Evolutionary conservation across 2,329 filamentous ascomycete species (phyloP).

Genomic region (Aspergillus tanneri): DNA sequence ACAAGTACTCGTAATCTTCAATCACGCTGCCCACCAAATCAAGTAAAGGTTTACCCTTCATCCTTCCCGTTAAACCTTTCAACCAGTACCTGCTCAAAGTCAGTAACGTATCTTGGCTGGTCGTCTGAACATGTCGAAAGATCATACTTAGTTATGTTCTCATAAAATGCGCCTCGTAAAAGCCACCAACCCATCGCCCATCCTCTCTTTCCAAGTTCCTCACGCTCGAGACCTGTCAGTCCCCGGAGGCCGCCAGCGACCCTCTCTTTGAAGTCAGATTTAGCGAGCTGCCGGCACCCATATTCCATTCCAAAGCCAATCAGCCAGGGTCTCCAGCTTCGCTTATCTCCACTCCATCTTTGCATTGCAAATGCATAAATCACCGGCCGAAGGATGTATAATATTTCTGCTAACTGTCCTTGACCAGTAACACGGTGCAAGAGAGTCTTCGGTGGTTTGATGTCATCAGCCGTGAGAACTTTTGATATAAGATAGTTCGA

Average conservation of each 20-base stretch:
- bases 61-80: constrained; percentile 68
- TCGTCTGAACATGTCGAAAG: background rate
- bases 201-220: constrained; percentile 82
- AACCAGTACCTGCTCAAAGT: constrained; percentile 53
- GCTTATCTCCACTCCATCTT: constrained; percentile 67
- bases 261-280: constrained; percentile 62
- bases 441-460: constrained; percentile 84
- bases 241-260: constrained; percentile 71
- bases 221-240: constrained; percentile 79
- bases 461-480: constrained; percentile 91
- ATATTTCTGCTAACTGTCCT: constrained; percentile 80
- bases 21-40: constrained; percentile 80
- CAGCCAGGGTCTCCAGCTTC: constrained; percentile 89
- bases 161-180: constrained; percentile 96
- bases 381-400: constrained; percentile 87
- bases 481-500: constrained; percentile 83
- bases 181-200: constrained; percentile 94
- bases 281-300: constrained; percentile 79
- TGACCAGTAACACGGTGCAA: constrained; percentile 71
- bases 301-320: constrained; percentile 83
- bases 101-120: constrained; percentile 19
- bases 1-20: constrained; percentile 95
- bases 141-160: constrained; percentile 72
- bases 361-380: constrained; percentile 83
- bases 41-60: constrained; percentile 72